These are phyloP conservation scores for Blastobotrys mokoenaii DNA, from an alignment of 805 yeast genomes.

Conservation along the genomic window DNA sequence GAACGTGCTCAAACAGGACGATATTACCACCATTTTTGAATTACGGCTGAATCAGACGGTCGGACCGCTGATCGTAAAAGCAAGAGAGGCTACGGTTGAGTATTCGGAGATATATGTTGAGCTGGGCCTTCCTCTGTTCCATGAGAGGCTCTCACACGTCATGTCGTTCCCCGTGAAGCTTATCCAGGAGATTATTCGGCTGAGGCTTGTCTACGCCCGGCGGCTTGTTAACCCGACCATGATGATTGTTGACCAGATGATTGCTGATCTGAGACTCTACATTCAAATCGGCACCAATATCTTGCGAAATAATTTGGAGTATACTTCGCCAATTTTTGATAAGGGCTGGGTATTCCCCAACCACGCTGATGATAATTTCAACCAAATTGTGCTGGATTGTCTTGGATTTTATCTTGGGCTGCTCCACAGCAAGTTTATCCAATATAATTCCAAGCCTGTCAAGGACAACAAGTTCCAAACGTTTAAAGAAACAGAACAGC, in stretches of 20 bases:
- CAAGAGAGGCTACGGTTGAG: constrained; percentile 60
- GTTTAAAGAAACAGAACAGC: constrained; percentile 83
- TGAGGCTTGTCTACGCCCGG: constrained; percentile 69
- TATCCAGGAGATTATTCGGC: constrained; percentile 67
- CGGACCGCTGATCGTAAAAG: constrained; percentile 75
- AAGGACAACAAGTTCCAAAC: constrained; percentile 57
- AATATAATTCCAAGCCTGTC: constrained; percentile 39
- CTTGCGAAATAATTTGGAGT: constrained; percentile 56
- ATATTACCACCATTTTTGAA: constrained; percentile 46
- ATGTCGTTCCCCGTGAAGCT: constrained; percentile 71
- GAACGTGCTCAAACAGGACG: constrained; percentile 58
- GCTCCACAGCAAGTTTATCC: constrained; percentile 68
- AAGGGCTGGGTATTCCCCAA: constrained; percentile 67
- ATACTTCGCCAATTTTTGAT: constrained; percentile 40
- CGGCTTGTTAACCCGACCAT: constrained; percentile 78
- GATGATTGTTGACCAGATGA: constrained; percentile 93
- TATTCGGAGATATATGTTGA: constrained; percentile 54
- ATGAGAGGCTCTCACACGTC: constrained; percentile 42
- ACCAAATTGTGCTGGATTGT: constrained; percentile 62
- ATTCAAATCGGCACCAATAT: constrained; percentile 67
- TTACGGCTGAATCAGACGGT: constrained; percentile 59
- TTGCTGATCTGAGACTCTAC: constrained; percentile 74
- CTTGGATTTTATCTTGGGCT: constrained; percentile 63
- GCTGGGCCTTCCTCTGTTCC: constrained; percentile 65
- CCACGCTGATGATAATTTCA: constrained; percentile 54